phyloP scores from a whole-genome alignment of 2,329 filamentous ascomycete species.

The Neopestalotiopsis sp. region DNA sequence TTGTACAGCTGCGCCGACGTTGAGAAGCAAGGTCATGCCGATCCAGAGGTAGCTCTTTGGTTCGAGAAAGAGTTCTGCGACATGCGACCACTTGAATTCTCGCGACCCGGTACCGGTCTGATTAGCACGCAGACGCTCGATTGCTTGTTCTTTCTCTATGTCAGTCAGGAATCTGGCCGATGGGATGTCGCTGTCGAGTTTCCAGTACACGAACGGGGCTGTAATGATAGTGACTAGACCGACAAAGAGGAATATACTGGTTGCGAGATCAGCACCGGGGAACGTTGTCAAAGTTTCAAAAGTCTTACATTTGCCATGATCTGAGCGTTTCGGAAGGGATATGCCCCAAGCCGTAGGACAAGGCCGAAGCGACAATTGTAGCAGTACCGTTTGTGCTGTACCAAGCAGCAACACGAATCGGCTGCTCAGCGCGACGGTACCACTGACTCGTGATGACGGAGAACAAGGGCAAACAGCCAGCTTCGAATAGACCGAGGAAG shows the following conservation, averaged over 20 bases:
- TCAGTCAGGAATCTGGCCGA: conserved; percentile 64
- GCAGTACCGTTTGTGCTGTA: conserved; percentile 67
- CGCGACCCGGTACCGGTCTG: conserved; percentile 76
- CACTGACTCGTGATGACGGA: conserved; percentile 67
- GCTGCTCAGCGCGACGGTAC: conserved; percentile 68
- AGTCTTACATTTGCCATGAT: conserved; percentile 47
- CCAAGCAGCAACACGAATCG: conserved; percentile 68
- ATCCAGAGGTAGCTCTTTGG: conserved; percentile 65
- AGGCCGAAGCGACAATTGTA: conserved; percentile 60
- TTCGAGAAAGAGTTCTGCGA: conserved; percentile 55
- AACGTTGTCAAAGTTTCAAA: neutral
- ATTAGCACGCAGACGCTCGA: conserved; percentile 74
- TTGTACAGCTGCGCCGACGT: conserved; percentile 67
- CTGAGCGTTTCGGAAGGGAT: conserved; percentile 42
- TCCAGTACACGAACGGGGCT: conserved; percentile 63
- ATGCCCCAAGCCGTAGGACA: conserved; percentile 64
- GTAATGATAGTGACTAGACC: conserved; percentile 65
- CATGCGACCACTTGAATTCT: conserved; percentile 69
- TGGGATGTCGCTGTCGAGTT: conserved; percentile 63
- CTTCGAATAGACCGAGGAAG: conserved; percentile 57
- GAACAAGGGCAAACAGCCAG: conserved; percentile 58
- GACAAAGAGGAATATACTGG: conserved; percentile 64
- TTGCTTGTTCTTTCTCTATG: conserved; percentile 67
- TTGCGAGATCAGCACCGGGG: neutral
- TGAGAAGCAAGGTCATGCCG: conserved; percentile 64